Evolutionary conservation across 2,329 filamentous ascomycete genomes (phyloP).

Genomic region (Scedosporium dehoogii): DNA sequence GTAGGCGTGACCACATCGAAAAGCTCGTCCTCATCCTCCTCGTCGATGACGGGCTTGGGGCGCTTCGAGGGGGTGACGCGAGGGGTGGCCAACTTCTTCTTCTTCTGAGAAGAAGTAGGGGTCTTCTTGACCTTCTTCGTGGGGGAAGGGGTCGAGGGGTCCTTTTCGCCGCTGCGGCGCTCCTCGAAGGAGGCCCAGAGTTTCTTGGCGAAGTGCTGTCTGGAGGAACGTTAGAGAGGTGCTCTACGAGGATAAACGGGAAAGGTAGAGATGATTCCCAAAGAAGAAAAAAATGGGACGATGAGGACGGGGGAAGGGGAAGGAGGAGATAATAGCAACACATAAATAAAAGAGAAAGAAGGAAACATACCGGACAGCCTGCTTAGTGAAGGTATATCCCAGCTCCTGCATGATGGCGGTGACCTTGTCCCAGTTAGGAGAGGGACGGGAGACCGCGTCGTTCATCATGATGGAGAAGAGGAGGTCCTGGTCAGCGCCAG

Average conservation of each 20-base stretch:
- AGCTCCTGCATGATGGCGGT: conserved; percentile 24
- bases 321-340: background rate
- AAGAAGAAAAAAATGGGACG: background rate
- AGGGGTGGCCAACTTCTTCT: background rate
- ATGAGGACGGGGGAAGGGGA: conserved; percentile 8
- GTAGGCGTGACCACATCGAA: too few species aligned
- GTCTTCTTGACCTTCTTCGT: conserved; percentile 7
- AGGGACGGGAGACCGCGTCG: conserved; percentile 18
- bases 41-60: background rate
- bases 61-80: background rate
- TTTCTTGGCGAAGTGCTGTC: conserved; percentile 28
- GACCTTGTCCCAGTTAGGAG: conserved; percentile 22
- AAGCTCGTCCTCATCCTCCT: background rate
- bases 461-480: conserved; percentile 22
- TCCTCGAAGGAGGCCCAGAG: conserved; percentile 25
- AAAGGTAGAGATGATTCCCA: background rate
- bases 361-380: conserved; percentile 29
- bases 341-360: conserved; percentile 8
- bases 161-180: conserved; percentile 14
- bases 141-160: conserved; percentile 6
- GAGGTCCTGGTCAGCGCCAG: conserved; percentile 2
- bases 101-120: background rate
- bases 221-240: conserved; percentile 9
- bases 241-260: too few species aligned
- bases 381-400: conserved; percentile 25